Base-by-base conservation (phyloP, 345 rosid genomes). In the Diplotaxis tenuifolia region DNA sequence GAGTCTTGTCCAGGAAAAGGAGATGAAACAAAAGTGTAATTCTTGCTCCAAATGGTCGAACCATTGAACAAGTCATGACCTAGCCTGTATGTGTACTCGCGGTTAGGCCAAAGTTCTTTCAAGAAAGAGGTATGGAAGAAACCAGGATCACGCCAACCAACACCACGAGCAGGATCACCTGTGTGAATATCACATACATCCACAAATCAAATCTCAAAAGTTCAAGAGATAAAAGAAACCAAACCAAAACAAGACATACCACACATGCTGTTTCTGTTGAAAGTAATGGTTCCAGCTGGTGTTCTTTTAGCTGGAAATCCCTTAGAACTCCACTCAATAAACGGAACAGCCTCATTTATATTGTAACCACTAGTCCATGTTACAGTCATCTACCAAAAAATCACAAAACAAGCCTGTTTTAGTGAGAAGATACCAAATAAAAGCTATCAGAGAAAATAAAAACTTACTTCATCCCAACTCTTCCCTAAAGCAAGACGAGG, bases 291-390 rank as follows among this genome's bases (percentile, higher is more conserved):
- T 71, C 91, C 99, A 60, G 96, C 99, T 15, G 96, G 89, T 36
- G 93, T 81, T 36, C 81, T 84, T 45, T 6, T 80, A 65, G 42
- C 72, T 4, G 65, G 28, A 47, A 68, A 75, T 68, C 89, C 93
- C 63, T 70, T 72, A 3, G 77, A 18, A 73, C 92, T 93, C 96
- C 96, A 92, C 69, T 79, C 83, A 67, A 95, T 86, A 57, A 95
- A 83, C 9, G 99, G 96, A 38, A 76, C 75, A 47, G 99, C 92
- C 81, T 92, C 97, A 34, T 80, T 67, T 27, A 90, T 79, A 77
- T 83, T 75, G 75, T 92, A 95, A 19, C 99, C 99, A 70, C 99
- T 95, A 4, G 99, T 95, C 99, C 99, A 95, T 9, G 97, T 95
- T 15, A 92, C 90, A 0, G 96, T 87, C 96, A 91, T 89, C 97